Base-by-base conservation (phyloP, 164 flowering plant genomes). In the Macadamia integrifolia region DNA sequence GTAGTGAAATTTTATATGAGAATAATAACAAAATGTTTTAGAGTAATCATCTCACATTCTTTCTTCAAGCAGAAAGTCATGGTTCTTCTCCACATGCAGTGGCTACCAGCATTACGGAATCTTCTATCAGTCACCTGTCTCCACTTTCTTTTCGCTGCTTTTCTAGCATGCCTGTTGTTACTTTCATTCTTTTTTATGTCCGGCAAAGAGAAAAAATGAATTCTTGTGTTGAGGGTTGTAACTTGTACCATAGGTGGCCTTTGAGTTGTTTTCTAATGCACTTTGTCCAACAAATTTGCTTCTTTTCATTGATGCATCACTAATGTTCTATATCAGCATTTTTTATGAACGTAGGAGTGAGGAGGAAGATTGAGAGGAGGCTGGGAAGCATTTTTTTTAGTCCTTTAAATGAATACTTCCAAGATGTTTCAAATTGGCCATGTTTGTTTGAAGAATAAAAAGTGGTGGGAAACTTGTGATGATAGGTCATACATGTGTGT, bases 351-450 rank as follows among this genome's bases (percentile, higher is more conserved):
- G 81, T 69, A 90, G 97, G 88, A 88, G 90, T 74, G 96, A 92
- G 76, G 97, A 86, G 65, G 95, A 87, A 69, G 97, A 86, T 53
- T 78, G 66, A 1, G 93, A 84, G 58, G 85, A 83, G 74, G 73
- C 87, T 6, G 78, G 79, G 74, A 84, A 73, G 63, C 81, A 74
- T 62, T 77, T 77, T 76, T 23, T 85, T 80, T 69, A 81, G 91
- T 72, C 83, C 89, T n/a, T 78, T 77, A 14, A 81, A 84, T 75
- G 88, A 84, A 77, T 84, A 73, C 66, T 82, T 68, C 69, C 85
- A 77, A 62, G 85, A 87, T 66, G 72, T 67, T 52, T 86, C 89
- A 23, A 23, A 23, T 23, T 23, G 23, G 23, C 23, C 23, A 23
- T 23, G 23, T 23, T 23, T 23, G 23, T 23, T 23, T 23, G 23